Base-by-base conservation (phyloP, 2,329 filamentous ascomycete genomes). In the Alternaria conjuncta region DNA sequence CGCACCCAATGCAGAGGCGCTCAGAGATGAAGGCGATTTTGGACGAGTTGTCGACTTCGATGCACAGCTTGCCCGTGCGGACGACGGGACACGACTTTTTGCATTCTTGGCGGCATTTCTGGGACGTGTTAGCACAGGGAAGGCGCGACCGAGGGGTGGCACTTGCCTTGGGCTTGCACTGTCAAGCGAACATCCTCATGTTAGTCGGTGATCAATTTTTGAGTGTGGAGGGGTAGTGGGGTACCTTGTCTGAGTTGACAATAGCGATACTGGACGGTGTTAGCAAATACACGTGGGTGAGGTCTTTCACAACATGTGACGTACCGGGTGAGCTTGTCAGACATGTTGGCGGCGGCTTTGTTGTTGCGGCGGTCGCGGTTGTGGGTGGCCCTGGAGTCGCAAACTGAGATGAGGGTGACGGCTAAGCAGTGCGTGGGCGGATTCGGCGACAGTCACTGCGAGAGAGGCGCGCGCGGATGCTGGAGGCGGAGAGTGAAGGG, bases 51-150 rank as follows among this genome's bases (percentile, higher is more conserved):
- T 88, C 86, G 76, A 99, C 96, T 86, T 99, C 95, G 80, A 98
- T 97, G 84, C 94, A 97, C 72, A 96, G 90, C 86, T 97, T 98
- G 83, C 96, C 96, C 65, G 94, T 97, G 77, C 95, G 92, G 73
- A 99, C 96, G 68, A 99, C 96, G 28, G 96, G 94, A 82, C 96
- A 99, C 28, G 94, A 95, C 82, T 98, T 98, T 83, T 98, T 98
- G 88, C 96, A 99, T 84, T 99, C 96, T 85, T 97, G 95, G 73
- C 95, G 90, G 83, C 96, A 98, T 93, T 98, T 98, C 92, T 94
- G 77, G 72, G 67, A n/a, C 15, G 26, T 45, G 65, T 75, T 63
- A 74, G 74, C 28, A 55, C 54, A 55, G 71, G 64, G 71, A 73
- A 66, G 71, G 49, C 9, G 32, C 44, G 12, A 44, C 6, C 1